Conservation (phyloP, 106 monocot genomes). For the Dendrobium nobile region DNA sequence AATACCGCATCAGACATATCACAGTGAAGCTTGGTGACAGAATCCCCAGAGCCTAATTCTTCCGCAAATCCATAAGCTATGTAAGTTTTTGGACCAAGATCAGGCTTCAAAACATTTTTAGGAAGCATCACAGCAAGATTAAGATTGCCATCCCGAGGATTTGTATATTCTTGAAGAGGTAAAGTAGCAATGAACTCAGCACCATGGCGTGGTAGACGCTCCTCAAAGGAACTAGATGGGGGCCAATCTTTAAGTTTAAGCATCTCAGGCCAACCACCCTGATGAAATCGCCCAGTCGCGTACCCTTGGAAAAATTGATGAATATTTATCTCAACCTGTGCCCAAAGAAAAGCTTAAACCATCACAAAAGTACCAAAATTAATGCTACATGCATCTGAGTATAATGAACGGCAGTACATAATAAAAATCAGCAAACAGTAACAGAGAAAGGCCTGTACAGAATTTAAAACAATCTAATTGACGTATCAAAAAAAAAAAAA, state of each 20-base stretch:
- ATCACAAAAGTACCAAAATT: neutral
- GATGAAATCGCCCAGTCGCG: slow-evolving; percentile 47
- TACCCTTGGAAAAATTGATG: slow-evolving; percentile 64
- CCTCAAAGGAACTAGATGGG: slow-evolving; percentile 74
- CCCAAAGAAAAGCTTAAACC: neutral
- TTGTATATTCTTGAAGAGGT: slow-evolving; percentile 85
- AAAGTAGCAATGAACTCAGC: slow-evolving; percentile 79
- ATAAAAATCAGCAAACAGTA: neutral
- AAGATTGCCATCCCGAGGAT: slow-evolving; percentile 65
- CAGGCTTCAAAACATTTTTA: slow-evolving; percentile 59
- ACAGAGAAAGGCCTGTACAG: neutral
- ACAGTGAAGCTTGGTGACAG: slow-evolving; percentile 95
- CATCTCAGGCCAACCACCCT: slow-evolving; percentile 70
- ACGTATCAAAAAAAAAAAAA: neutral
- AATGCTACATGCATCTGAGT: neutral
- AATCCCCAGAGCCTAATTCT: slow-evolving; percentile 89
- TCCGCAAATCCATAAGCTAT: slow-evolving; percentile 84
- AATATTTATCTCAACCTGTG: slow-evolving; percentile 74
- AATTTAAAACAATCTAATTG: neutral
- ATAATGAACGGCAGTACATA: neutral
- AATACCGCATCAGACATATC: slow-evolving; percentile 97
- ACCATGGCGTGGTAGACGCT: slow-evolving; percentile 81
- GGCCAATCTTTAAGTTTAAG: slow-evolving; percentile 99
- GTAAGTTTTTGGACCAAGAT: slow-evolving; percentile 89
- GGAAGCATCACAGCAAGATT: slow-evolving; percentile 83